These are phyloP conservation scores for Aspergillus neotritici DNA, from an alignment of 2,329 filamentous ascomycete genomes.

Conservation along the genomic window DNA sequence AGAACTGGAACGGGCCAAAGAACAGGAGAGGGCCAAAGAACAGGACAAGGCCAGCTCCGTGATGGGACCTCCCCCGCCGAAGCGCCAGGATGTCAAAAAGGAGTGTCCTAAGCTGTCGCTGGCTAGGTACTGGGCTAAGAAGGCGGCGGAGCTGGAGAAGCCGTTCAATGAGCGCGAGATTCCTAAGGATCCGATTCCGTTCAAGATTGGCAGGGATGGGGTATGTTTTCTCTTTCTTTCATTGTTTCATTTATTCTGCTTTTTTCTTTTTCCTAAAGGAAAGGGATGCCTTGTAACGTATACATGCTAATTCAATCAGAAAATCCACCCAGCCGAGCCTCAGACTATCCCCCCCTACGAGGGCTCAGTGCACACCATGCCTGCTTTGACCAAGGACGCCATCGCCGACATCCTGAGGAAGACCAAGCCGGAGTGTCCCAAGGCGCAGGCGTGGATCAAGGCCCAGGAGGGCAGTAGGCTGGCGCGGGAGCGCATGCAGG, in stretches of 20 bases:
- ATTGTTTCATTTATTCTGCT: neutral
- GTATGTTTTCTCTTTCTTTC: neutral
- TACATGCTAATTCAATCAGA: neutral
- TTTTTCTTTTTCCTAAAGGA: no score
- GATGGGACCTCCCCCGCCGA: neutral
- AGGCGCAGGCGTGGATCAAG: conserved; percentile 17
- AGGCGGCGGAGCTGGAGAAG: conserved; percentile 4
- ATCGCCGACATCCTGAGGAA: conserved; percentile 16
- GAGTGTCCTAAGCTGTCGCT: conserved; percentile 3
- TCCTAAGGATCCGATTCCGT: neutral
- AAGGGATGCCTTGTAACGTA: no score
- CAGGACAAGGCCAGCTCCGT: no score
- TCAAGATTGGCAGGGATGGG: neutral
- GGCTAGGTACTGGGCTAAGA: conserved; percentile 6
- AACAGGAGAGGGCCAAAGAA: no score
- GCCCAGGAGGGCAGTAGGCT: conserved; percentile 12
- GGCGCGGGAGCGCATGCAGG: conserved; percentile 1
- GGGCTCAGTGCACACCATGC: neutral
- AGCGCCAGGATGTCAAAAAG: neutral
- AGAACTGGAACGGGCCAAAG: no score
- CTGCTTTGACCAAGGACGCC: conserved; percentile 10
- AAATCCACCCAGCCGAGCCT: neutral
- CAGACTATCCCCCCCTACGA: conserved; percentile 4
- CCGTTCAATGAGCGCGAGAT: neutral
- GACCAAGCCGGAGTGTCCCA: conserved; percentile 13